Evolutionary conservation across 1,284 basidiomycete species (phyloP).

Genomic region (Amylostereum areolatum): DNA sequence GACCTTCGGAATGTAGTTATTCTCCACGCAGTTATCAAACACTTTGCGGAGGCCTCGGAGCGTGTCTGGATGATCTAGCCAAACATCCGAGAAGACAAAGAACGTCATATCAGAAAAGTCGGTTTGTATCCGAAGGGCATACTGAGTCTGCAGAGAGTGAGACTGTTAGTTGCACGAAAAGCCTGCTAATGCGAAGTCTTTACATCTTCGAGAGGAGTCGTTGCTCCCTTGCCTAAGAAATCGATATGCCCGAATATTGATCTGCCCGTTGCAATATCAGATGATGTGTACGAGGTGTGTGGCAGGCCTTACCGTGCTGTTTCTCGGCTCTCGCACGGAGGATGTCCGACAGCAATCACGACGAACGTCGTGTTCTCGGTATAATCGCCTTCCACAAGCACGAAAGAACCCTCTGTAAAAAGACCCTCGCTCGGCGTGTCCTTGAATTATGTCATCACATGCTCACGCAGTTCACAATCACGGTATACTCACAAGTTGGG

Average conservation of each 20-base stretch:
- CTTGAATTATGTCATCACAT: slow-evolving; percentile 33
- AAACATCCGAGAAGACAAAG: slow-evolving; percentile 92
- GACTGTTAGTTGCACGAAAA: background rate
- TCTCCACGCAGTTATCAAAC: slow-evolving; percentile 90
- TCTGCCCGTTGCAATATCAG: slow-evolving; percentile 31
- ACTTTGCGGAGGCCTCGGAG: slow-evolving; percentile 76
- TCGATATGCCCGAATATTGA: slow-evolving; percentile 93
- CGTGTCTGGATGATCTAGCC: slow-evolving; percentile 88
- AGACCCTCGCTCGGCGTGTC: slow-evolving; percentile 92
- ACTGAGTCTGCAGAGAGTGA: slow-evolving; percentile 40
- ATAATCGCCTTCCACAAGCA: slow-evolving; percentile 95
- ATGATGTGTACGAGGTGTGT: background rate
- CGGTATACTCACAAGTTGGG: slow-evolving; percentile 62
- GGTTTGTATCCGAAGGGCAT: slow-evolving; percentile 52
- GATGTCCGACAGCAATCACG: slow-evolving; percentile 94
- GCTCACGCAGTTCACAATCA: background rate
- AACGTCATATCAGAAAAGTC: slow-evolving; percentile 80
- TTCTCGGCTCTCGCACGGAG: slow-evolving; percentile 87
- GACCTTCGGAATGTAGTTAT: slow-evolving; percentile 78
- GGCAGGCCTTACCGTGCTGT: slow-evolving; percentile 58
- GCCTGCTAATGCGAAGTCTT: slow-evolving; percentile 18
- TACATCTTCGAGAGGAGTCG: slow-evolving; percentile 91
- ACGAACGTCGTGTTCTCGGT: slow-evolving; percentile 85
- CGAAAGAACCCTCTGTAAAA: slow-evolving; percentile 95
- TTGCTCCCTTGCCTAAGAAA: slow-evolving; percentile 88